Conservation (phyloP, 164 flowering plant genomes). For the Cinnamomum micranthum region DNA sequence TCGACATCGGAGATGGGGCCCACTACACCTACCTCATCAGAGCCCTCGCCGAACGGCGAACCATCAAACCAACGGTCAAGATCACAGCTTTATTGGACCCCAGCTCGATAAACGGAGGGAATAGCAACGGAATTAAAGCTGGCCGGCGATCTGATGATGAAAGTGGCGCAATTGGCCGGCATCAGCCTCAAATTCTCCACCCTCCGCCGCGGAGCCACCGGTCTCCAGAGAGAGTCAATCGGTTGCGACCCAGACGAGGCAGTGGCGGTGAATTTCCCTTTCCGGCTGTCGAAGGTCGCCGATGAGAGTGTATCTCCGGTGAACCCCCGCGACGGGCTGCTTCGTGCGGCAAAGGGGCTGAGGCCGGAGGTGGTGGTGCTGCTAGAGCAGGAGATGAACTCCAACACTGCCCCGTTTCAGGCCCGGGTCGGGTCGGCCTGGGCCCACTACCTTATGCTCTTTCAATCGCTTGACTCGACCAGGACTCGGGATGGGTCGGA, state of each 20-base stretch:
- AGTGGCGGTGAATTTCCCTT: slow-evolving; percentile 75
- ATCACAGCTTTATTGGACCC: slow-evolving; percentile 48
- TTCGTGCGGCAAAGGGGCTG: slow-evolving; percentile 64
- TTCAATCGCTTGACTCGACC: slow-evolving; percentile 66
- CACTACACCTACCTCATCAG: slow-evolving; percentile 64
- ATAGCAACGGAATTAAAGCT: slow-evolving; percentile 14
- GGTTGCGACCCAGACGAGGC: slow-evolving; percentile 51
- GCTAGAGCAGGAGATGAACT: slow-evolving; percentile 80
- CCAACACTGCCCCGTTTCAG: slow-evolving; percentile 76
- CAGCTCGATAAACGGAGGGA: not conserved
- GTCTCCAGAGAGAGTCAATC: slow-evolving; percentile 47
- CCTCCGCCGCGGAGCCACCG: slow-evolving; percentile 18
- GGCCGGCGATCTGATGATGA: slow-evolving; percentile 42
- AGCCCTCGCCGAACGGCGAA: slow-evolving; percentile 30
- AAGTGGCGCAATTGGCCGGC: slow-evolving; percentile 42
- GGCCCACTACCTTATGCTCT: slow-evolving; percentile 51
- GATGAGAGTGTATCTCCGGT: slow-evolving; percentile 94
- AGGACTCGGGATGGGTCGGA: slow-evolving; percentile 33
- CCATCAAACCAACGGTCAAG: slow-evolving; percentile 29
- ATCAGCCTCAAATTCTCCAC: slow-evolving; percentile 33
- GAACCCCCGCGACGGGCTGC: slow-evolving; percentile 75
- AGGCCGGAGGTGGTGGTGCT: slow-evolving; percentile 59
- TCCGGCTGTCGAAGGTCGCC: slow-evolving; percentile 49
- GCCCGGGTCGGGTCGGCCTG: slow-evolving; percentile 52
- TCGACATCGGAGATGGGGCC: slow-evolving; percentile 53